phyloP scores from a whole-genome alignment of 108 stramenopile genomes.

The Cylindrotheca fusiformis region DNA sequence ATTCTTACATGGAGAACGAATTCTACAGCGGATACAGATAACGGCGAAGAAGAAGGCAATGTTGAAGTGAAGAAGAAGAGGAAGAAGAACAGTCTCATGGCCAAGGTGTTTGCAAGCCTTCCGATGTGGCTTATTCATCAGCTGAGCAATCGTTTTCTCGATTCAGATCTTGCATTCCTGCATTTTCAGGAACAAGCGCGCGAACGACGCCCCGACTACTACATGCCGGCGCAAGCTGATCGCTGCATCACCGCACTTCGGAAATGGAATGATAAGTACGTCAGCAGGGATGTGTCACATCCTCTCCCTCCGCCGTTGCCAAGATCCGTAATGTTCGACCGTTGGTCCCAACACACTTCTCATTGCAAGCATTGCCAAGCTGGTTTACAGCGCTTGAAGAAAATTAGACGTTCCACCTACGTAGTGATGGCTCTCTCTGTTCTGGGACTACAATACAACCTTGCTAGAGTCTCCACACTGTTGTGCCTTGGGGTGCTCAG shows the following conservation, averaged over 20 bases:
- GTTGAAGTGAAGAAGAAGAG: slow-evolving; percentile 5
- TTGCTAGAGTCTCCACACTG: not conserved
- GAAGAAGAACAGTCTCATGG: slow-evolving; percentile 3
- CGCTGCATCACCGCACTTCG: slow-evolving; percentile 24
- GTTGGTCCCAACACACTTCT: slow-evolving; percentile 23
- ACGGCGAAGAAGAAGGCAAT: not conserved
- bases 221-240: slow-evolving; percentile 31
- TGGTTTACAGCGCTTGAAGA: slow-evolving; percentile 10
- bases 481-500: slow-evolving; percentile 4
- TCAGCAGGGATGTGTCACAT: slow-evolving; percentile 1
- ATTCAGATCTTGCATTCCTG: slow-evolving; percentile 37
- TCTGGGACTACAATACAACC: slow-evolving; percentile 2
- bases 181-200: slow-evolving; percentile 41
- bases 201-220: slow-evolving; percentile 14
- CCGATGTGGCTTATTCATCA: slow-evolving; percentile 29
- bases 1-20: slow-evolving; percentile 3
- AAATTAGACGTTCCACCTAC: not conserved
- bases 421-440: slow-evolving; percentile 8
- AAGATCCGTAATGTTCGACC: slow-evolving; percentile 22
- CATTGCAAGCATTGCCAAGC: slow-evolving; percentile 32
- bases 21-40: slow-evolving; percentile 1
- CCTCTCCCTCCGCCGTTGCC: slow-evolving; percentile 14
- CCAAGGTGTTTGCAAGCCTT: slow-evolving; percentile 10
- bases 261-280: slow-evolving; percentile 27
- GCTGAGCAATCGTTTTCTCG: slow-evolving; percentile 32